Percentiles rank a stretch among this genome's conserved stretches.
Conservation (phyloP, 257 asterid species). For the Buddleja alternifolia region DNA sequence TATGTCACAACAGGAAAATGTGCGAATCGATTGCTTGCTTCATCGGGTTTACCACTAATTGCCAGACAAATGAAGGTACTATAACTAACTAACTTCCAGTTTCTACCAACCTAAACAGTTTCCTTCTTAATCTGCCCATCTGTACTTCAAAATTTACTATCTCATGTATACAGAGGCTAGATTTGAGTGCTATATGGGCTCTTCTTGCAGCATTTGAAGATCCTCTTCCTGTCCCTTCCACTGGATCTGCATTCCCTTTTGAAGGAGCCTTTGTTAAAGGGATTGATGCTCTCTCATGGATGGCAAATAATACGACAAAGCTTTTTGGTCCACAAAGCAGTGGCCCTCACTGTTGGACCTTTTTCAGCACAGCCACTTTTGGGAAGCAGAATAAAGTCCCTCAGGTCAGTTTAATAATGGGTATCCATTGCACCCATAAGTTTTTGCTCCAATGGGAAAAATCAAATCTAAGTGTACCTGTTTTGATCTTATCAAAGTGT, state of each 20-base stretch:
- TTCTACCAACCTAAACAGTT: slow-evolving; percentile 13
- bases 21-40: slow-evolving; percentile 84
- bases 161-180: slow-evolving; percentile 61
- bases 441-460: not conserved
- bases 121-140: slow-evolving; percentile 15
- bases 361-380: slow-evolving; percentile 80
- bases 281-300: slow-evolving; percentile 89
- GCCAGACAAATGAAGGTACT: slow-evolving; percentile 97
- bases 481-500: slow-evolving; percentile 18
- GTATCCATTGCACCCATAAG: not conserved
- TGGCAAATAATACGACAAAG: slow-evolving; percentile 78
- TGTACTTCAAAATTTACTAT: slow-evolving; percentile 23
- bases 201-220: slow-evolving; percentile 91
- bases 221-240: slow-evolving; percentile 66
- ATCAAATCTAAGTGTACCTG: not conserved
- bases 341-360: slow-evolving; percentile 89
- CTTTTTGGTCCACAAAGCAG: slow-evolving; percentile 52
- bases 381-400: slow-evolving; percentile 91
- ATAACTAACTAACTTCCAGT: slow-evolving; percentile 23
- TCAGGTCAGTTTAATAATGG: slow-evolving; percentile 57
- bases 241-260: slow-evolving; percentile 46
- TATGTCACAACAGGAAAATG: slow-evolving; percentile 77
- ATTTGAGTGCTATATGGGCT: slow-evolving; percentile 93
- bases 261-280: slow-evolving; percentile 96
- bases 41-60: slow-evolving; percentile 93